phyloP scores from a whole-genome alignment of 1,284 basidiomycete species.

The Ceratobasidium theobromae region DNA sequence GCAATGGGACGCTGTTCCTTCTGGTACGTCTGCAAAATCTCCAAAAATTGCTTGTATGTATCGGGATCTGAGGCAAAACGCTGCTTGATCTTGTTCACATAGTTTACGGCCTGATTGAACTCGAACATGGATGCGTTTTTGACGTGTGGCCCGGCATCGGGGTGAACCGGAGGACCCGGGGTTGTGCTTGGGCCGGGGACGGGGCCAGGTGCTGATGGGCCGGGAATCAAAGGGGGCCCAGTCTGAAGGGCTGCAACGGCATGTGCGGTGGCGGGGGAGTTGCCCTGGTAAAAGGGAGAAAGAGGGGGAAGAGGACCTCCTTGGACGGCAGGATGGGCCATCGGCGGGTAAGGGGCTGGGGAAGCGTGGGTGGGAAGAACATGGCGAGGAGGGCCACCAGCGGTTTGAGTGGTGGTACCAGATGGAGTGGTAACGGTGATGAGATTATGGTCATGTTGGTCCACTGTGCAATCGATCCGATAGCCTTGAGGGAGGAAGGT shows the following conservation, averaged over 20 bases:
- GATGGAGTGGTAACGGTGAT: constrained; percentile 95
- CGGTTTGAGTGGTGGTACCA: constrained; percentile 67
- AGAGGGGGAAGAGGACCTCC: constrained; percentile 8
- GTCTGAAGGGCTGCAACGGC: constrained; percentile 34
- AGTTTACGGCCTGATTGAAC: constrained; percentile 97
- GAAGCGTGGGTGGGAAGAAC: constrained; percentile 31
- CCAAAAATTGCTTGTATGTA: constrained; percentile 97
- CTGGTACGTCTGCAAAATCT: constrained; percentile 97
- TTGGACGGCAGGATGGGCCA: constrained; percentile 27
- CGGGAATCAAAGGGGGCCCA: constrained; percentile 36
- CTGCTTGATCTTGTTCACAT: constrained; percentile 98
- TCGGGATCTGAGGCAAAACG: constrained; percentile 90
- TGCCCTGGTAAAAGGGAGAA: constrained; percentile 31
- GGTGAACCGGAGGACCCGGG: constrained; percentile 35
- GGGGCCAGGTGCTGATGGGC: constrained; percentile 22
- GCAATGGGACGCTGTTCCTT: constrained; percentile 88
- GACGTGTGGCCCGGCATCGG: constrained; percentile 32
- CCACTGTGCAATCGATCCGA: constrained; percentile 85
- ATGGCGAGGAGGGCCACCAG: constrained; percentile 41
- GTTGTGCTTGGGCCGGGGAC: constrained; percentile 10
- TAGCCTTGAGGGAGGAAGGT: constrained; percentile 97
- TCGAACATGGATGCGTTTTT: constrained; percentile 49
- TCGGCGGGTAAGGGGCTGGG: constrained; percentile 37
- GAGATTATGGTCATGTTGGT: constrained; percentile 68
- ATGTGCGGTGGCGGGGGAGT: constrained; percentile 35